Conservation (phyloP, 768 basidiomycete species). For the Tricholoma bakamatsutake region DNA sequence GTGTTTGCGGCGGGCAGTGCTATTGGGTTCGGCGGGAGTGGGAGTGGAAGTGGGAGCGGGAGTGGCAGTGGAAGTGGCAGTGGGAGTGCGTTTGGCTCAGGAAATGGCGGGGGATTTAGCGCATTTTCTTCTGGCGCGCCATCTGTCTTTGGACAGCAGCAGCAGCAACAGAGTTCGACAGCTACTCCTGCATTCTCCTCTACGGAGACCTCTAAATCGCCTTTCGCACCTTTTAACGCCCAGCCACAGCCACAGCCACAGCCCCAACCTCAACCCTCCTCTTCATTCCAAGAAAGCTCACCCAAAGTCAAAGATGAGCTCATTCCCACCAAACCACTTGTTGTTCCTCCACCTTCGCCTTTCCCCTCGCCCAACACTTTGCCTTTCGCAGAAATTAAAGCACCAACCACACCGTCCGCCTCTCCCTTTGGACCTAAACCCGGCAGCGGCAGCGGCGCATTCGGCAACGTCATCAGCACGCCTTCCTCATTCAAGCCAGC, state of each 20-base stretch:
- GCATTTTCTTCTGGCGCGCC: neutral
- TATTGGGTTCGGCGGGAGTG: slow-evolving; percentile 7
- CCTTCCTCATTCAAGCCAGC: slow-evolving; percentile 36
- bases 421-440: slow-evolving; percentile 12
- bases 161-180: neutral
- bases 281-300: neutral
- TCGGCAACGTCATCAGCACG: slow-evolving; percentile 32
- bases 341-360: neutral
- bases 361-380: neutral
- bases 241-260: too few relatives aligned
- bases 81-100: neutral
- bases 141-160: slow-evolving; percentile 1
- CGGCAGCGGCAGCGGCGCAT: slow-evolving; percentile 26
- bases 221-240: neutral
- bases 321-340: neutral
- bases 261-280: neutral
- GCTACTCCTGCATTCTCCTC: neutral
- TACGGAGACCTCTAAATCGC: neutral
- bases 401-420: slow-evolving; percentile 19
- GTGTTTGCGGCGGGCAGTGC: slow-evolving; percentile 16
- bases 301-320: neutral
- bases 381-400: slow-evolving; percentile 4
- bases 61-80: slow-evolving; percentile 2
- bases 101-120: neutral
- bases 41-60: neutral